These are phyloP conservation scores for Lipomyces japonicus DNA, from an alignment of 805 yeast species.

Conservation along the genomic window DNA sequence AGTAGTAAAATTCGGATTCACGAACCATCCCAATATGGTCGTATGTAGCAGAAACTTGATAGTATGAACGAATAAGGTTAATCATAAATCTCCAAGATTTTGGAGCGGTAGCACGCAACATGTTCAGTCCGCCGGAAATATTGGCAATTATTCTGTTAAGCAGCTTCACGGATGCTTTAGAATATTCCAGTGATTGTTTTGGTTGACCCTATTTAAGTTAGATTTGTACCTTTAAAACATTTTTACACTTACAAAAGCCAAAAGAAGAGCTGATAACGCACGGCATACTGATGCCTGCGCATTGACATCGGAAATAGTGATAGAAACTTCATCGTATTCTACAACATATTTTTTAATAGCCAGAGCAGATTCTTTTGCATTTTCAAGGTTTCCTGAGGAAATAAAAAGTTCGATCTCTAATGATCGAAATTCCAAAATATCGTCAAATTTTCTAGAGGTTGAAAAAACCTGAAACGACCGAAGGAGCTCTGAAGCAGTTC, in stretches of 20 bases:
- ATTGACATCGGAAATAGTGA: not conserved
- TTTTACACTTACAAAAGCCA: conserved; percentile 24
- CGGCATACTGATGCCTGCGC: not conserved
- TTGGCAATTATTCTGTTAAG: not conserved
- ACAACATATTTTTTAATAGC: not conserved
- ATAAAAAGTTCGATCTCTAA: conserved; percentile 13
- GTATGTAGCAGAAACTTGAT: conserved; percentile 27
- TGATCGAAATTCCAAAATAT: not conserved
- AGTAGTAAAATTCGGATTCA: conserved; percentile 40
- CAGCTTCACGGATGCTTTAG: conserved; percentile 15
- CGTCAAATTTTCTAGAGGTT: not conserved
- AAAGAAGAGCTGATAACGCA: conserved; percentile 7
- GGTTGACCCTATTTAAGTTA: conserved; percentile 5
- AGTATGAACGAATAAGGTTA: conserved; percentile 32
- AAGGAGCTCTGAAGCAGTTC: conserved; percentile 4
- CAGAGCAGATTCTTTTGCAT: conserved; percentile 6
- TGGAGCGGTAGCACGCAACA: too few species aligned
- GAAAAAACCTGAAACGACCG: not conserved
- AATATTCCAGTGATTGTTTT: conserved; percentile 6
- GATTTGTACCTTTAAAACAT: too few species aligned
- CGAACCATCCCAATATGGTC: conserved; percentile 40
- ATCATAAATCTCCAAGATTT: conserved; percentile 30
- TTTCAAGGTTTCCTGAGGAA: conserved; percentile 14
- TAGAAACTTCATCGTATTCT: not conserved
- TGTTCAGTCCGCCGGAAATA: not conserved